Evolutionary conservation across 2,329 filamentous ascomycete genomes (phyloP).

Genomic region (Fusarium sp.): DNA sequence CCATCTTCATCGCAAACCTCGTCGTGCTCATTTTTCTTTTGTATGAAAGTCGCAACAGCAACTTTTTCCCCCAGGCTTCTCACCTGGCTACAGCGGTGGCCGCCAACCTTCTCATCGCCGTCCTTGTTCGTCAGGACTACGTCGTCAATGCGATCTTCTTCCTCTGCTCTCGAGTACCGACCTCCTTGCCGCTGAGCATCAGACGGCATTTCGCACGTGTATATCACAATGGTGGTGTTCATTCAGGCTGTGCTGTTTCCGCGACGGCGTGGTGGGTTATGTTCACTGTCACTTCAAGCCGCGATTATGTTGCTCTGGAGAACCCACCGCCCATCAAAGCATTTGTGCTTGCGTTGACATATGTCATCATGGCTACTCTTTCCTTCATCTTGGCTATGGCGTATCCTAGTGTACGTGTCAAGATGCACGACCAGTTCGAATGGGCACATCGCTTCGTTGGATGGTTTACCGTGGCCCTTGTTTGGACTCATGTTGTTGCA

Average conservation of each 20-base stretch:
- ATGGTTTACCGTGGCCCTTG: conserved; percentile 70
- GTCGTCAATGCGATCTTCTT: conserved; percentile 60
- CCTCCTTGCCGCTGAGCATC: conserved; percentile 57
- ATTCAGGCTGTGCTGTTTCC: conserved; percentile 56
- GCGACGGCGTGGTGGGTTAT: conserved; percentile 55
- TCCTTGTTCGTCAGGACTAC: conserved; percentile 62
- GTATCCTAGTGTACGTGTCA: conserved; percentile 40
- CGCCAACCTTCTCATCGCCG: conserved; percentile 52
- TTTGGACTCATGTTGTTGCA: conserved; percentile 70
- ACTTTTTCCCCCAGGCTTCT: conserved; percentile 20
- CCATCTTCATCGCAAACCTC: conserved; percentile 29
- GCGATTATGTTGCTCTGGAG: conserved; percentile 4
- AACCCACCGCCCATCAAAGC: conserved; percentile 11
- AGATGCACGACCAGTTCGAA: conserved; percentile 73
- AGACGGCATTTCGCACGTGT: conserved; percentile 55
- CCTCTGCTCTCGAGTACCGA: conserved; percentile 52
- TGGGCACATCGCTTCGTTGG: conserved; percentile 74
- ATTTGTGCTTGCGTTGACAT: conserved; percentile 42
- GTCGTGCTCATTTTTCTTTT: conserved; percentile 20
- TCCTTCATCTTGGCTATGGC: conserved; percentile 43
- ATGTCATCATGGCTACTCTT: conserved; percentile 33
- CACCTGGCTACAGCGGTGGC: conserved; percentile 31
- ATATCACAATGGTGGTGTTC: conserved; percentile 59
- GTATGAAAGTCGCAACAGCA: conserved; percentile 2
- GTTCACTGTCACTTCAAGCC: conserved; percentile 29